A percentile compares a stretch with the other conserved stretches of the same genome.
Conservation (phyloP, 129 eudicot species). For the Glebionis coronaria region DNA sequence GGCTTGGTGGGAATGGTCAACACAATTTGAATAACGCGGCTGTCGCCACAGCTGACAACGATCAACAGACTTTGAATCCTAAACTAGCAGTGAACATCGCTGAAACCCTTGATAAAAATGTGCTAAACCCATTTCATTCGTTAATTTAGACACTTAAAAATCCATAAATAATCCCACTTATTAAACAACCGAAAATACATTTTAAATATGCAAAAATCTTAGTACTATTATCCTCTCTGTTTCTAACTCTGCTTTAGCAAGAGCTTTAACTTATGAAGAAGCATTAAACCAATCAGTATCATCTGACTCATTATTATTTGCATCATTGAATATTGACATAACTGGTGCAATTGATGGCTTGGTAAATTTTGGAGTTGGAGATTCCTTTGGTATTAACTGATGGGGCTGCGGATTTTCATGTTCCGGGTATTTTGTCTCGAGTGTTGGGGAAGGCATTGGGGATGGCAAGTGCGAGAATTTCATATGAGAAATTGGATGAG, state of each 20-base stretch:
- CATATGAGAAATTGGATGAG: constrained; percentile 69
- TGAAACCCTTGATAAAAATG: constrained; percentile 76
- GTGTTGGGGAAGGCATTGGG: constrained; percentile 69
- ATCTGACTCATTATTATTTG: constrained; percentile 30
- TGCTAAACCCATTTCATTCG: constrained; percentile 67
- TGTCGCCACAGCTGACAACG: no score
- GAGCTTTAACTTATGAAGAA: constrained; percentile 82
- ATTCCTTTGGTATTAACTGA: constrained; percentile 64
- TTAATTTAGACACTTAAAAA: constrained; percentile 55
- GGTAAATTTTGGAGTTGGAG: constrained; percentile 40
- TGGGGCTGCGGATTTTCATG: constrained; percentile 56
- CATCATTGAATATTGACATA: constrained; percentile 46
- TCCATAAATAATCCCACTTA: constrained; percentile 18
- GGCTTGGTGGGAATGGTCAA: no score
- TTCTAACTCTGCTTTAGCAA: constrained; percentile 48
- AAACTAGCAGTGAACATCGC: no score
- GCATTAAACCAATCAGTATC: constrained; percentile 64
- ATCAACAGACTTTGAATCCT: no score
- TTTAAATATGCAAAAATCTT: constrained; percentile 52
- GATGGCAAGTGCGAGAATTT: constrained; percentile 65
- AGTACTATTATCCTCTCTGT: constrained; percentile 62
- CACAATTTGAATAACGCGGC: no score
- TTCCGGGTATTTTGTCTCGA: constrained; percentile 73
- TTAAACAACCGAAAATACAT: constrained; percentile 20
- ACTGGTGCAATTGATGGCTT: constrained; percentile 42